Conservation (phyloP, 768 basidiomycete species). For the Bullera alba region DNA sequence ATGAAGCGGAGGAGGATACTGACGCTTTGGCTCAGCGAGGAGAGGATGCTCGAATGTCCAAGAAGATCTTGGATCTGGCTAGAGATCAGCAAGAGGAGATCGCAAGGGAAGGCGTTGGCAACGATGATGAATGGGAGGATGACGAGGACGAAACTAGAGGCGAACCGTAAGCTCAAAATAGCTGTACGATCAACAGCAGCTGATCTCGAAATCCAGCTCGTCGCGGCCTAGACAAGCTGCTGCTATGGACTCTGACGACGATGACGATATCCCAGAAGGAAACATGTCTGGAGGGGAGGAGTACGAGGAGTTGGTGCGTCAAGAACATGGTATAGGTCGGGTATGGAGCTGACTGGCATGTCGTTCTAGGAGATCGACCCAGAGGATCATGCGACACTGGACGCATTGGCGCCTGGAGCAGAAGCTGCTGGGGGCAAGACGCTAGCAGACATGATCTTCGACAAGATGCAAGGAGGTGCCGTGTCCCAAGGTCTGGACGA, state of each 20-base stretch:
- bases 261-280: conserved; percentile 36
- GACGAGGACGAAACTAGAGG: conserved; percentile 23
- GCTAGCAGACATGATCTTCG: conserved; percentile 92
- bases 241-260: conserved; percentile 25
- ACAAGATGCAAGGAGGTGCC: conserved; percentile 71
- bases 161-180: conserved; percentile 7
- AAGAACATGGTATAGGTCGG: not conserved
- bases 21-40: conserved; percentile 11
- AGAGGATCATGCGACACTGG: conserved; percentile 76
- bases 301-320: conserved; percentile 50
- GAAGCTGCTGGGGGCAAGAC: conserved; percentile 49
- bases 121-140: conserved; percentile 41
- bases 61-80: conserved; percentile 84
- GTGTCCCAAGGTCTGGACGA: conserved; percentile 47
- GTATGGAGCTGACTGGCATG: not conserved
- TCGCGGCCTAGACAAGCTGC: conserved; percentile 13
- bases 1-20: not conserved
- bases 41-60: conserved; percentile 55
- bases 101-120: conserved; percentile 46
- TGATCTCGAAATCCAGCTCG: conserved; percentile 17
- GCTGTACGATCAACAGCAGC: not conserved
- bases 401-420: conserved; percentile 45
- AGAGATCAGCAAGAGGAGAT: conserved; percentile 88
- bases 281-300: conserved; percentile 41
- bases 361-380: conserved; percentile 66